These are phyloP conservation scores for Arthrobotrys entomopaga DNA, from an alignment of 2,329 filamentous ascomycete genomes.

Conservation along the genomic window DNA sequence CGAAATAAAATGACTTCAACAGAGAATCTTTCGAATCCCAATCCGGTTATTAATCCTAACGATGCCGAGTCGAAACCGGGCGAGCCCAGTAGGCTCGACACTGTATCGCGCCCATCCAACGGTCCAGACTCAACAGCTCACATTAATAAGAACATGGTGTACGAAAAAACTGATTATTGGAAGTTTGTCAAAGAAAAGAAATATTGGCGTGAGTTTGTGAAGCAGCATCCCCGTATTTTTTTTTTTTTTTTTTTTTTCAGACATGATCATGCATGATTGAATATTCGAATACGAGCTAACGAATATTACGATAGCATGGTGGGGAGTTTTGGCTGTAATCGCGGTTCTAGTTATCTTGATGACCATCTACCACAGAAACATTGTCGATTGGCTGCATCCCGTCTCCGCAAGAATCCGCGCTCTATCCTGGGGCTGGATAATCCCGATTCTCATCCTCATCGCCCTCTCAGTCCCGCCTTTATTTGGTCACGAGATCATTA, in stretches of 20 bases:
- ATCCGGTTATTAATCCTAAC: no score
- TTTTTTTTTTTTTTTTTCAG: neutral
- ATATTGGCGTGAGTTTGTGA: constrained; percentile 38
- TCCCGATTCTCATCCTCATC: constrained; percentile 63
- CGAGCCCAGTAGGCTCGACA: no score
- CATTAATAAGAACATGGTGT: neutral
- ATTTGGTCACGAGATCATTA: constrained; percentile 64
- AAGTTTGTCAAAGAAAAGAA: constrained; percentile 44
- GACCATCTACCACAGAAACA: constrained; percentile 61
- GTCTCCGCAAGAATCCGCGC: constrained; percentile 62
- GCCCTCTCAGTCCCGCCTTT: constrained; percentile 63
- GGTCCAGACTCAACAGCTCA: no score
- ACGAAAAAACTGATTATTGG: constrained; percentile 35
- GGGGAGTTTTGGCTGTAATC: constrained; percentile 30
- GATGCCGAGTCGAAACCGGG: no score
- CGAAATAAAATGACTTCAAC: no score
- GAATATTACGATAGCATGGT: constrained; percentile 23
- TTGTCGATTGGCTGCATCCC: constrained; percentile 62
- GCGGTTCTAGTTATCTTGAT: constrained; percentile 59
- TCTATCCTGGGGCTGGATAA: constrained; percentile 62
- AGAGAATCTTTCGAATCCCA: no score
- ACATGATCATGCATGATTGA: neutral
- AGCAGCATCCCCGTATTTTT: no score
- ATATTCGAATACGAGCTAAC: neutral
- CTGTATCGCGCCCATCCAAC: no score